A percentile compares a stretch with the other conserved stretches of the same genome.
phyloP scores from a whole-genome alignment of 768 basidiomycete species.

The Dictyophora rubrovolvata region DNA sequence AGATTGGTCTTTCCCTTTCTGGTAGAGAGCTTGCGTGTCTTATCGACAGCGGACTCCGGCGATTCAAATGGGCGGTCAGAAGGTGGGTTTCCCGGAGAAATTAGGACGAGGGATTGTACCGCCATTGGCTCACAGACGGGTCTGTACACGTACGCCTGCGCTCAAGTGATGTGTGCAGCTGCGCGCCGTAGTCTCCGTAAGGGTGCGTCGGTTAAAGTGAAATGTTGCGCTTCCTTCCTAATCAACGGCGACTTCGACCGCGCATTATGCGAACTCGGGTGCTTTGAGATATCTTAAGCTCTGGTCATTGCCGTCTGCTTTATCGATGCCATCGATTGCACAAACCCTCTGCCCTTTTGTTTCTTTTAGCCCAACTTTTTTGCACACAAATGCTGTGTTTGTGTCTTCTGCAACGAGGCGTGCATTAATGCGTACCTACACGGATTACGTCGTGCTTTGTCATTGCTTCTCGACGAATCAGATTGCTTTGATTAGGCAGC shows the following conservation, averaged over 20 bases:
- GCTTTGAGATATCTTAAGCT: no score
- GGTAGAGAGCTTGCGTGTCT: background rate
- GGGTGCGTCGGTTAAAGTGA: no score
- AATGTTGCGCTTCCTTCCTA: no score
- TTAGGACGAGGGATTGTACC: background rate
- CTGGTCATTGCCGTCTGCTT: no score
- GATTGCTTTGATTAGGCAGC: background rate
- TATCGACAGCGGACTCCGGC: background rate
- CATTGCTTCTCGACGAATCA: background rate
- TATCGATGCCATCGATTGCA: no score
- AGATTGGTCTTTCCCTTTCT: background rate
- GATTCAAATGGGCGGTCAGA: background rate
- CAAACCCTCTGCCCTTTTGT: no score
- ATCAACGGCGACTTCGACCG: no score
- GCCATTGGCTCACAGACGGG: background rate
- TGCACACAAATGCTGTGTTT: background rate
- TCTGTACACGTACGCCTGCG: background rate
- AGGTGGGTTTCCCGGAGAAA: background rate
- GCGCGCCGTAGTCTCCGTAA: background rate
- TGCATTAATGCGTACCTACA: background rate
- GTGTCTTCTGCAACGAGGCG: background rate
- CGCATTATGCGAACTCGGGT: no score
- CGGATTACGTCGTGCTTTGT: background rate
- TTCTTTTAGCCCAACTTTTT: no score
- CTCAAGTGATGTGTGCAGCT: background rate